Percentiles rank a stretch among this genome's conserved stretches.
phyloP scores from a whole-genome alignment of 768 basidiomycete genomes.

The Hypholoma sublateritium region DNA sequence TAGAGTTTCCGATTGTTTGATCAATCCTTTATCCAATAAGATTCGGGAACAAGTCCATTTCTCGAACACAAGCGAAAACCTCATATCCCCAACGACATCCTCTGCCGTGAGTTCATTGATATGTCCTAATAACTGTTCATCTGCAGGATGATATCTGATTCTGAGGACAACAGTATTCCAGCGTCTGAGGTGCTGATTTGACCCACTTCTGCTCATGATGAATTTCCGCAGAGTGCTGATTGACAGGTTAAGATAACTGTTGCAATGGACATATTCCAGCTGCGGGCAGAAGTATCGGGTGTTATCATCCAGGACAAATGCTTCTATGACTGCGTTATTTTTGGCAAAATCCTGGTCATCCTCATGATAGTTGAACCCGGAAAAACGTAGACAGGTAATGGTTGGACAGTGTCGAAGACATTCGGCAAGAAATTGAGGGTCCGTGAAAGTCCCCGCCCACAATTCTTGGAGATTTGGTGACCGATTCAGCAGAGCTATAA shows the following conservation, averaged over 20 bases:
- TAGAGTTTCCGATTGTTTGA: too few species aligned
- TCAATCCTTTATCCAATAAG: too few species aligned
- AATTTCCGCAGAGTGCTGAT: too few species aligned
- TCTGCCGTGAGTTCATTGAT: too few species aligned
- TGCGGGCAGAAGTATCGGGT: background rate
- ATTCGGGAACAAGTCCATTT: too few species aligned
- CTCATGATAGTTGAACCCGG: background rate
- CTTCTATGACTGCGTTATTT: background rate
- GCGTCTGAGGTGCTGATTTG: too few species aligned
- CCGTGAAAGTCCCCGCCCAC: background rate
- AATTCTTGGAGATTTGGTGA: background rate
- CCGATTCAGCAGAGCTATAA: background rate
- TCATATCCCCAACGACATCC: too few species aligned
- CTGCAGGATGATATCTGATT: too few species aligned
- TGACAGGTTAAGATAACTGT: background rate
- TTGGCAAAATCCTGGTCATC: background rate
- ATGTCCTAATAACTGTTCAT: too few species aligned
- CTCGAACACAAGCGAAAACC: too few species aligned
- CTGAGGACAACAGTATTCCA: too few species aligned
- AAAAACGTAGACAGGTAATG: background rate
- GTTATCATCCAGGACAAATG: background rate
- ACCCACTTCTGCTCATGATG: too few species aligned
- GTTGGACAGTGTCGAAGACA: background rate
- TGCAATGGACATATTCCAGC: background rate
- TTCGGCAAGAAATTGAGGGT: background rate